Conservation (phyloP, 306 rosid species). For the Citrullus colocynthis region DNA sequence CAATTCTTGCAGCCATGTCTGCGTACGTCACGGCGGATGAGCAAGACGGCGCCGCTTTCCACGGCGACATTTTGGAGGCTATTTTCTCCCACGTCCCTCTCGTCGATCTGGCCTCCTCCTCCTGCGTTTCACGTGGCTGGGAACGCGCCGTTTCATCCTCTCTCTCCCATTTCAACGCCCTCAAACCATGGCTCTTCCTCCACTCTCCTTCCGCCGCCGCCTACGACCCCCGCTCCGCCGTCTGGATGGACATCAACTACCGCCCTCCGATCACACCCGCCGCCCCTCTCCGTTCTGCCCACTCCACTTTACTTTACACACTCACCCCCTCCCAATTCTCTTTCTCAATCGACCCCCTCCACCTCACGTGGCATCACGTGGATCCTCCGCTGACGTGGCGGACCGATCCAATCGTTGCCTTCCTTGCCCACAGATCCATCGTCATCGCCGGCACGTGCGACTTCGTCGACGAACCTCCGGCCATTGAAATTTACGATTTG, state of each 20-base stretch:
- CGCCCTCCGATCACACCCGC: not conserved
- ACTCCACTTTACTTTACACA: slow-evolving; percentile 49
- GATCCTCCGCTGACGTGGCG: slow-evolving; percentile 42
- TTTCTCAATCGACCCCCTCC: slow-evolving; percentile 52
- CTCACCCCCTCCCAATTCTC: slow-evolving; percentile 34
- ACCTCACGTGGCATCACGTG: slow-evolving; percentile 33
- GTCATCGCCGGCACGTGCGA: slow-evolving; percentile 50
- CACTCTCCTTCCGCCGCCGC: slow-evolving; percentile 42
- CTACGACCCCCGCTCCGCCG: slow-evolving; percentile 60
- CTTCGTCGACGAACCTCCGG: slow-evolving; percentile 45
- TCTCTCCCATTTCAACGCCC: slow-evolving; percentile 22
- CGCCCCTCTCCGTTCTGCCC: slow-evolving; percentile 31
- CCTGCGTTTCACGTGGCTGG: slow-evolving; percentile 52
- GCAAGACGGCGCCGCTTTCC: slow-evolving; percentile 26
- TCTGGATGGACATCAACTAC: slow-evolving; percentile 32
- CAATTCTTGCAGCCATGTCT: not conserved
- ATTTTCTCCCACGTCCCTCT: slow-evolving; percentile 51
- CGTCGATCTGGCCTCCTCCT: slow-evolving; percentile 31
- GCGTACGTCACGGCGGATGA: not conserved
- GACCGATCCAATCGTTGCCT: slow-evolving; percentile 43
- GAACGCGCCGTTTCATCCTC: slow-evolving; percentile 44
- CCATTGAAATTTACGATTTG: slow-evolving; percentile 44
- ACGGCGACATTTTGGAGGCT: slow-evolving; percentile 53
- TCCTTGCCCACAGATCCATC: slow-evolving; percentile 21
- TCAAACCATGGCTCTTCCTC: slow-evolving; percentile 64